Base-by-base conservation (phyloP, 2,329 filamentous ascomycete genomes). In the Arthrobotrys megalospora region DNA sequence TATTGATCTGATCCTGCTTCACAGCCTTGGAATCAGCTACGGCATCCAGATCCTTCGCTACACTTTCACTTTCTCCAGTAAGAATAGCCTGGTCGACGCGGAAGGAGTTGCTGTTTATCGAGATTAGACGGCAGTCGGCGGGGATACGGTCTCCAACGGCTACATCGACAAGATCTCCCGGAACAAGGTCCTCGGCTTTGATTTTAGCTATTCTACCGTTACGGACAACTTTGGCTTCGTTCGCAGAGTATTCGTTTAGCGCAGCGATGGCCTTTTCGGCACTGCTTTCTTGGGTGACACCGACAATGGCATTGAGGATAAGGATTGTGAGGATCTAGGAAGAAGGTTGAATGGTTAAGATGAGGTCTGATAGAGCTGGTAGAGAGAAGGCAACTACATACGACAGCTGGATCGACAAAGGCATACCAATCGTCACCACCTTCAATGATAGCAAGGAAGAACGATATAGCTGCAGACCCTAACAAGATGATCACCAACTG, bases 181-280 rank as follows among this genome's bases (percentile, higher is more conserved):
- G 96, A 24, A 99, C 96, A 81, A 99, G 86, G 80, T 98, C 94
- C 83, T 99, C 96, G n/a, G 96, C 96, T 87, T 96, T 97, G 86
- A 99, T 87, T 81, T 92, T 90, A 80, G 91, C 90, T 80, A 95
- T 87, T 82, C 91, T 89, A 63, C 95, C 94, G 86, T 95, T 91
- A 82, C 96, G 92, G 76, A 97, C 85, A 66, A 97, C 95, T 84
- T 95, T 99, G 82, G 96, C 95, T 85, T 97, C 93, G 85, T 98
- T 99, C 83, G 96, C 96, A 34, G 95, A 98, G 86, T 99, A 99
- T 89, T 99, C 95, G 86, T 99, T 96, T 72, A 99, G 89, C 52
- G 96, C 96, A 28, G 96, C 94, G 84, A 99, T 99, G 64, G 96
- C 96, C 87, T 98, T 97, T 85, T 99, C 96, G 81, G 96, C 96